phyloP scores from a whole-genome alignment of 2,329 filamentous ascomycete species.

The Chrysoporthe deuterocubensis region DNA sequence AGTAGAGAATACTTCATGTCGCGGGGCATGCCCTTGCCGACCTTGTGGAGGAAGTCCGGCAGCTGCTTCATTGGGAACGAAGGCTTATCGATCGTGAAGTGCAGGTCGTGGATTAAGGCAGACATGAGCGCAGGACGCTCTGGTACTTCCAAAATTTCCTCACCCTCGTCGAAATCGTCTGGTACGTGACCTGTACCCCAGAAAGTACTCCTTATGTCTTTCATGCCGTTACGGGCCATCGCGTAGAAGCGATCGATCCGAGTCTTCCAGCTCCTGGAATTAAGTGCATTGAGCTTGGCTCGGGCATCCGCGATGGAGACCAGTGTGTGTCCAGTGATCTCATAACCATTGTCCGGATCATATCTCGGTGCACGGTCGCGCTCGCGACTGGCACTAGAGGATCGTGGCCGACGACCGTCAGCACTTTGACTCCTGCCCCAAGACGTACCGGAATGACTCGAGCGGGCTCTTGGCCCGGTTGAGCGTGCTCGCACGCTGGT shows the following conservation, averaged over 20 bases:
- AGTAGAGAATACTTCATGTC: slow-evolving; percentile 90
- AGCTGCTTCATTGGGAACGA: slow-evolving; percentile 84
- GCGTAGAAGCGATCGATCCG: slow-evolving; percentile 79
- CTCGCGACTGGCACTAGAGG: slow-evolving; percentile 39
- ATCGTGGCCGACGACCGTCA: slow-evolving; percentile 48
- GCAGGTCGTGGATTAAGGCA: slow-evolving; percentile 79
- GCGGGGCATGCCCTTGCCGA: slow-evolving; percentile 95
- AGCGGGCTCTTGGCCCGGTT: slow-evolving; percentile 46
- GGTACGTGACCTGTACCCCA: slow-evolving; percentile 82
- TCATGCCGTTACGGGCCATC: slow-evolving; percentile 73
- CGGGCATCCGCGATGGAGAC: slow-evolving; percentile 78
- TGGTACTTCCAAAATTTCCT: slow-evolving; percentile 84
- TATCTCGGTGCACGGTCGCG: slow-evolving; percentile 65
- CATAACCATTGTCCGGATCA: slow-evolving; percentile 76
- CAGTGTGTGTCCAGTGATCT: slow-evolving; percentile 72
- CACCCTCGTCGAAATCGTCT: slow-evolving; percentile 79
- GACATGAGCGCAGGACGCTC: slow-evolving; percentile 83
- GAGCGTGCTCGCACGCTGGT: slow-evolving; percentile 61
- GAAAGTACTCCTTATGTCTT: slow-evolving; percentile 77
- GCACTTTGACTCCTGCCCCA: slow-evolving; percentile 60
- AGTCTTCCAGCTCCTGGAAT: slow-evolving; percentile 89
- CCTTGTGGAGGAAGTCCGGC: slow-evolving; percentile 80
- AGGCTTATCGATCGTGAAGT: slow-evolving; percentile 87
- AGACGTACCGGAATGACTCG: slow-evolving; percentile 37
- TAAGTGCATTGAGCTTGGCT: slow-evolving; percentile 75